These are phyloP conservation scores for Saururus chinensis DNA, from an alignment of 164 flowering plant species.

Conservation along the genomic window DNA sequence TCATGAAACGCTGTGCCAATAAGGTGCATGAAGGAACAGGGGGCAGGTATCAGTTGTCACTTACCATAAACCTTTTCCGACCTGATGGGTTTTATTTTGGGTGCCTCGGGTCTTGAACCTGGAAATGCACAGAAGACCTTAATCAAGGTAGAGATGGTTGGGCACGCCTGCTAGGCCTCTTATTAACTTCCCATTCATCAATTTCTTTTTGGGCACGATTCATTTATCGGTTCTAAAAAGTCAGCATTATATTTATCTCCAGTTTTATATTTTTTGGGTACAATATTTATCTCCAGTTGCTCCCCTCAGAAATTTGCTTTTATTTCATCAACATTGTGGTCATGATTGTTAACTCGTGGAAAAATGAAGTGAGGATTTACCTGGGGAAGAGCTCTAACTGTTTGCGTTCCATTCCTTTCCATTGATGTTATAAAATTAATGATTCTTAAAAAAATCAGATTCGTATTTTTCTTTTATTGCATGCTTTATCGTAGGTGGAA, in stretches of 20 bases:
- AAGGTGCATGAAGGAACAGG: constrained; percentile 1
- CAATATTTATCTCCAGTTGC: background rate
- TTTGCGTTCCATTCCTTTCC: background rate
- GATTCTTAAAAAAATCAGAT: background rate
- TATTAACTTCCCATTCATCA: too few species aligned
- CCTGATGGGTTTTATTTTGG: background rate
- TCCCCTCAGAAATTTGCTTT: background rate
- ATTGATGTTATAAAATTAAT: too few species aligned
- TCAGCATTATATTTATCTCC: background rate
- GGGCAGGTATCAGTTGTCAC: background rate
- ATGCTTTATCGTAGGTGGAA: too few species aligned
- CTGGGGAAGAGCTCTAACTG: background rate
- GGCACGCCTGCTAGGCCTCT: background rate
- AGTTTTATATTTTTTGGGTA: background rate
- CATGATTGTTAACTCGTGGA: background rate
- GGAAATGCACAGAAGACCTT: background rate
- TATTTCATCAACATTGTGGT: background rate
- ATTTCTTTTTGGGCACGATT: background rate
- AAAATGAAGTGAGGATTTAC: background rate
- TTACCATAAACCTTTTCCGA: background rate
- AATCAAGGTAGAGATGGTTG: background rate
- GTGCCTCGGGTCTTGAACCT: background rate
- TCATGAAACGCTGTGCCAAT: constrained; percentile 59
- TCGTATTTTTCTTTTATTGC: background rate
- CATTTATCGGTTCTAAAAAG: background rate